Evolutionary conservation across 768 basidiomycete genomes (phyloP), one percentile per base, ranked within the genome.

Genomic region (Lactifluus subvellereus): DNA sequence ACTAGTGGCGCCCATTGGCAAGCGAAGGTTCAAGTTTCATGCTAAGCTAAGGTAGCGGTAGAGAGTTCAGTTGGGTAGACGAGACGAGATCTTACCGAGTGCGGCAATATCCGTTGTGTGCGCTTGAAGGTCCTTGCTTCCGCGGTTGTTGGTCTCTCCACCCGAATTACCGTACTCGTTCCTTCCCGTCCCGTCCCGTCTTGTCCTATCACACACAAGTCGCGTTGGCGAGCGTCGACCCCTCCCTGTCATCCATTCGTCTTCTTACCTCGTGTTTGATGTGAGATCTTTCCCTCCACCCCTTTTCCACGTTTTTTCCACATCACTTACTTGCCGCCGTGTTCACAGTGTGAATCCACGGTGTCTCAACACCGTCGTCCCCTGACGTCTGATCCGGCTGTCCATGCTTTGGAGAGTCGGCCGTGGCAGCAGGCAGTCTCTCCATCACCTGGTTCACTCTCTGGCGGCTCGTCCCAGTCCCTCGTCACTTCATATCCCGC

Each of bases 331-430:
- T 42, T 20, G 40, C 57, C 14, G 20, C 32, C 51, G 52, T 35
- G 54, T 60, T 32, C 57, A 54, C 52, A 59, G 57, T 40, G 65
- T 55, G 66, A 76, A 71, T 69, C 67, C 72, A 74, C 74, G 72
- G 74, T 72, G 74, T 74, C 71, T 71, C 40, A 50, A 59, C 71
- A 71, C 71, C 71, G 70, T 69, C 74, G 69, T 70, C 67, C 69
- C 70, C 73, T 69, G 60, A 68, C 71, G 68, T 69, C 66, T 73
- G 61, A 67, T 69, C 79, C 78, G 79, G 78, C 80, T 83, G 84
- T 84, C 83, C 83, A 89, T 89, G 87, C 86, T 84, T 76, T 83
- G 81, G 83, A 82, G 81, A 76, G 79, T 76, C 71, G 74, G 78
- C 71, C 76, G 80, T 75, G 75, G 78, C 74, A 78, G 75, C 77